phyloP scores from a whole-genome alignment of 345 rosid genomes.

The Dovyalis caffra region DNA sequence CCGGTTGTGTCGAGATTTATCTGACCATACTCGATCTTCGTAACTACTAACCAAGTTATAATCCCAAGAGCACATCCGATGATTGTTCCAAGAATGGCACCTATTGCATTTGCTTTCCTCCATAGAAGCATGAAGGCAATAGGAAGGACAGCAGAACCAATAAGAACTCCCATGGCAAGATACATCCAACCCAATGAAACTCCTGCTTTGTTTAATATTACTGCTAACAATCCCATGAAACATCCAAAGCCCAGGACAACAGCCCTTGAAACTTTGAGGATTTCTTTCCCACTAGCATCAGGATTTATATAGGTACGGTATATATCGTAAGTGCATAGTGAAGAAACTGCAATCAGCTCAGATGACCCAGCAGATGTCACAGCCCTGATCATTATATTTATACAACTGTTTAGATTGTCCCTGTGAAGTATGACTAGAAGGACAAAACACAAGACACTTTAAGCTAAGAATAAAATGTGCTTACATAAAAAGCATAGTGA shows the following conservation, averaged over 20 bases:
- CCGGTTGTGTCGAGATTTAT: constrained; percentile 76
- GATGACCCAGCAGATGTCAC: too few species aligned
- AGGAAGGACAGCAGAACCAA: constrained; percentile 93
- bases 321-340: constrained; percentile 80
- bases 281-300: constrained; percentile 63
- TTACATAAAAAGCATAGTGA: constrained; percentile 96
- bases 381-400: constrained; percentile 42
- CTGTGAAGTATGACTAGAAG: not conserved
- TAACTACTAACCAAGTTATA: constrained; percentile 62
- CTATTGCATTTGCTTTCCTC: constrained; percentile 82
- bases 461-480: constrained; percentile 16
- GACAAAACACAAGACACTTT: not conserved
- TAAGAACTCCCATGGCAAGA: constrained; percentile 84
- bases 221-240: constrained; percentile 89
- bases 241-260: too few species aligned
- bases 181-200: constrained; percentile 98
- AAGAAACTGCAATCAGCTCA: constrained; percentile 89
- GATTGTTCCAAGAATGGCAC: constrained; percentile 71
- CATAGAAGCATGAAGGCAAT: constrained; percentile 89
- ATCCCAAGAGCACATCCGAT: constrained; percentile 75
- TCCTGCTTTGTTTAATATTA: constrained; percentile 74
- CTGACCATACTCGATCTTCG: constrained; percentile 60
- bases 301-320: constrained; percentile 91
- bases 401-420: not conserved
- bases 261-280: constrained; percentile 66